Evolutionary conservation across 2,329 filamentous ascomycete species (phyloP), one percentile per base, ranked within the genome.

Genomic region (Fusarium graminum): DNA sequence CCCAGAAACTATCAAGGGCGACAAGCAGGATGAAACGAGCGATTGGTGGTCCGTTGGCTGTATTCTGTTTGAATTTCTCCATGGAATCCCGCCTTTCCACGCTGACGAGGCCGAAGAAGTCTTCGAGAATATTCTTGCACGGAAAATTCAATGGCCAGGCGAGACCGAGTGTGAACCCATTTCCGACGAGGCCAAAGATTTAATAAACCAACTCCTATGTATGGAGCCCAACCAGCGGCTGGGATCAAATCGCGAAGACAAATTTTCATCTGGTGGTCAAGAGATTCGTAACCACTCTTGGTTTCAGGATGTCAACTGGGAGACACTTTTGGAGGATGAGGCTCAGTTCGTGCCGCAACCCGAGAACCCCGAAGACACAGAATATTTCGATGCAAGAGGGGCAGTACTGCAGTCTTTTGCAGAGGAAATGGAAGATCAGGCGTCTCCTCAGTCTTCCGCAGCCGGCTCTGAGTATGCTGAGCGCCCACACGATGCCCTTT

Each of bases 21-120:
- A 93, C 68, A 93, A 94, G 3, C 95, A 99, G 77, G 95, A 99
- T 74, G 94, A 98, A 77, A 95, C 94, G 69, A 98, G 95, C 75
- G 95, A 99, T 88, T 99, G 95, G 95, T 99, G 95, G 95, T 98
- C 95, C 22, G 85, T 99, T n/a, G 95, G 95, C 1, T 99, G 96
- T 77, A 98, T 99, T 71, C 82, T 98, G 78, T 99, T 97, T 73
- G 95, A 99, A 74, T 97, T 97, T 69, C 81, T 99, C 4, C 98
- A 92, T 74, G 95, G 95, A 1, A 90, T 92, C 58, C 95, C 95
- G 1, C 95, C 95, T 1, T 99, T 99, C 78, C 93, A 98, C 76
- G 95, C 93, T 2, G 83, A 85, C 19, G 93, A 94, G 45, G 93
- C 95, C 0, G 95, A 99, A 71, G 86, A 95, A 71, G 95, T 99